Percentiles rank a stretch among this genome's conserved stretches.
Evolutionary conservation across 2,329 filamentous ascomycete genomes (phyloP).

Genomic region (Orbilia quercus): DNA sequence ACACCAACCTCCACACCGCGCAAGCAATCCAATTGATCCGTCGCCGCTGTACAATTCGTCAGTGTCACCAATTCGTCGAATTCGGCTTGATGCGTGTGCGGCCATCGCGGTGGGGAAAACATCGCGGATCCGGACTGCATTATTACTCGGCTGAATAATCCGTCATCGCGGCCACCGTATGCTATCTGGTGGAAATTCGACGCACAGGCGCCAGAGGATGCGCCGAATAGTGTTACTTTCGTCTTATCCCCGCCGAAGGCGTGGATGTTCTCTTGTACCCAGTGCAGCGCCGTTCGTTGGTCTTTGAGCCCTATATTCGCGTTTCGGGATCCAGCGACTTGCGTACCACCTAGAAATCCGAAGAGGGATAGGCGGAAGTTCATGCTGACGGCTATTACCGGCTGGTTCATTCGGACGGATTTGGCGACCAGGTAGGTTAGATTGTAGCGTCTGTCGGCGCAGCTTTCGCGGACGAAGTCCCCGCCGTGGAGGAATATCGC

Average conservation of each 20-base stretch:
- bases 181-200: slow-evolving; percentile 68
- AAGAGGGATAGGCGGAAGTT: slow-evolving; percentile 69
- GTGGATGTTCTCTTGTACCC: slow-evolving; percentile 72
- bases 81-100: slow-evolving; percentile 70
- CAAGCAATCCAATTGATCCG: slow-evolving; percentile 75
- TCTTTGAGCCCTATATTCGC: slow-evolving; percentile 75
- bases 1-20: slow-evolving; percentile 70
- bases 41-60: slow-evolving; percentile 70
- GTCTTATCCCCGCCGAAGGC: slow-evolving; percentile 71
- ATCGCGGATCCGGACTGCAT: slow-evolving; percentile 66
- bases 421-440: slow-evolving; percentile 70
- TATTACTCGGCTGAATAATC: slow-evolving; percentile 69
- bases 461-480: slow-evolving; percentile 67
- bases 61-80: slow-evolving; percentile 73
- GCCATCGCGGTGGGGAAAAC: slow-evolving; percentile 72
- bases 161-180: slow-evolving; percentile 69
- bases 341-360: slow-evolving; percentile 68
- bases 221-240: slow-evolving; percentile 74
- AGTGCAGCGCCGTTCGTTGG: slow-evolving; percentile 70
- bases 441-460: slow-evolving; percentile 71
- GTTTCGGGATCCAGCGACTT: slow-evolving; percentile 64
- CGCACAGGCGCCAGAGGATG: slow-evolving; percentile 68
- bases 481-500: slow-evolving; percentile 64
- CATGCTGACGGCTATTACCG: slow-evolving; percentile 68
- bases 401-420: slow-evolving; percentile 67